These are phyloP conservation scores for Saccharomyces hybrid DNA, from an alignment of 1,139 yeast species.

Conservation along the genomic window DNA sequence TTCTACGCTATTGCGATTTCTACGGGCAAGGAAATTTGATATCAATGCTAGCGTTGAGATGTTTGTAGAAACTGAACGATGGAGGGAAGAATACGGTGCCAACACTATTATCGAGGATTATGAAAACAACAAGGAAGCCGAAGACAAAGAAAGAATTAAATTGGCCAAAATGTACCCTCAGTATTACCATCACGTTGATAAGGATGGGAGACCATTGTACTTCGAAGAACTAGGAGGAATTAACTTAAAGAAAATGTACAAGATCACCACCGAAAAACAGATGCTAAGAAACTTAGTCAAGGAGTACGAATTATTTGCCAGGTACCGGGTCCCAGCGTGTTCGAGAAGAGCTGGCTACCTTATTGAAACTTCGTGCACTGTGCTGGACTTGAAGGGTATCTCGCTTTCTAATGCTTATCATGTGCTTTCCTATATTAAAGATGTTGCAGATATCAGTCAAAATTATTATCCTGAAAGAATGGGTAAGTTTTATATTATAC, in stretches of 20 bases:
- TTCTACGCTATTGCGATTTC: conserved; percentile 74
- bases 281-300: conserved; percentile 90
- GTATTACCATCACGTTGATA: conserved; percentile 92
- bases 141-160: conserved; percentile 56
- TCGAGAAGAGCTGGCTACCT: conserved; percentile 69
- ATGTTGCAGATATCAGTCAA: conserved; percentile 89
- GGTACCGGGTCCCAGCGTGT: conserved; percentile 81
- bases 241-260: conserved; percentile 79
- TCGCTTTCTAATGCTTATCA: conserved; percentile 73
- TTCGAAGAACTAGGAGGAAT: conserved; percentile 87
- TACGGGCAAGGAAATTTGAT: conserved; percentile 91
- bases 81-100: conserved; percentile 82
- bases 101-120: conserved; percentile 79
- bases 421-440: conserved; percentile 79
- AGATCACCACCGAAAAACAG: conserved; percentile 86
- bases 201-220: conserved; percentile 91
- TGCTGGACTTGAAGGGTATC: conserved; percentile 87
- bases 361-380: conserved; percentile 91
- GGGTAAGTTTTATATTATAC: conserved; percentile 92
- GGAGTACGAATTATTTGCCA: conserved; percentile 89
- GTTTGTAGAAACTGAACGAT: conserved; percentile 78
- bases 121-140: conserved; percentile 26
- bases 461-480: conserved; percentile 95
- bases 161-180: conserved; percentile 89
- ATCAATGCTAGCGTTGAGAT: conserved; percentile 65